Evolutionary conservation across 169 alveolate genomes (phyloP).

Genomic region (Cryptosporidium sp.): DNA sequence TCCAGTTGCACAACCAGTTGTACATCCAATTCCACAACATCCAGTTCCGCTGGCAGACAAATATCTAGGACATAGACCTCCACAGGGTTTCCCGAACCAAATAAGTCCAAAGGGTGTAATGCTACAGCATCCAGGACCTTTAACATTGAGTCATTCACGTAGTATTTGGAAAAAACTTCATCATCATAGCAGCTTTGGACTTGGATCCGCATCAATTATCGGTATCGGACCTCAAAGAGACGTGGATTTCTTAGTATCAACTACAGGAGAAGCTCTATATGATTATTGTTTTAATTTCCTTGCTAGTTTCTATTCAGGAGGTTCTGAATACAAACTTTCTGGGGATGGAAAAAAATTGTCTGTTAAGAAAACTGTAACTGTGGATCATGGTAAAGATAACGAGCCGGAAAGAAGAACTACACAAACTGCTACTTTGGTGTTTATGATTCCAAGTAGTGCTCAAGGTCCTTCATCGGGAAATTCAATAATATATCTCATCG

Average conservation of each 20-base stretch:
- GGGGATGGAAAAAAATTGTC: not conserved
- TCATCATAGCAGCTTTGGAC: conserved; percentile 8
- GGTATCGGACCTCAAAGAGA: conserved; percentile 13
- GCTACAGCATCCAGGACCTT: not conserved
- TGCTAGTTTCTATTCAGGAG: conserved; percentile 4
- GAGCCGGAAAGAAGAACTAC: not conserved
- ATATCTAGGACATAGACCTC: conserved; percentile 35
- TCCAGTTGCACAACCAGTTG: conserved; percentile 19
- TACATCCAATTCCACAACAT: not conserved
- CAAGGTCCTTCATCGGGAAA: not conserved
- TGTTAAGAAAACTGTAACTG: not conserved
- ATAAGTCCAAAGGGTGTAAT: not conserved
- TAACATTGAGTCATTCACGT: not conserved
- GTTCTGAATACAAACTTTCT: not conserved
- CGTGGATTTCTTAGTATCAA: not conserved
- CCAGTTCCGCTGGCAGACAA: too few relatives aligned
- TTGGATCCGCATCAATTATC: conserved; percentile 26
- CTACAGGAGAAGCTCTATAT: not conserved
- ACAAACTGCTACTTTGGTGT: not conserved
- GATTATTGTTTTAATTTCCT: not conserved
- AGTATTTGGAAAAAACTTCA: not conserved
- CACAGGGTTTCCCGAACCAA: conserved; percentile 3
- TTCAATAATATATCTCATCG: not conserved
- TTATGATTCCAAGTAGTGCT: not conserved
- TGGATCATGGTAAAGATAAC: not conserved